Base-by-base conservation (phyloP, 176 grass and related monocot species). In the Carex pumila region DNA sequence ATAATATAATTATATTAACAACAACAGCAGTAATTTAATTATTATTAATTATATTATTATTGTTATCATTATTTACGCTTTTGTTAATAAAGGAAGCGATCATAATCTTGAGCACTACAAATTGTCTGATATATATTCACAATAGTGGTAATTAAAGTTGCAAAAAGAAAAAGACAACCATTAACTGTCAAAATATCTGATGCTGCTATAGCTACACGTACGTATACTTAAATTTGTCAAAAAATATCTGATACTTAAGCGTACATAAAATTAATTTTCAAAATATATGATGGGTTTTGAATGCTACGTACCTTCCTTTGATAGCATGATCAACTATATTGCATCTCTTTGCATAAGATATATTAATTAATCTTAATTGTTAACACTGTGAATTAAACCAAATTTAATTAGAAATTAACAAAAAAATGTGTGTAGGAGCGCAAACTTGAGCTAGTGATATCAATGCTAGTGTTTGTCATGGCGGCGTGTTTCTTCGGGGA, bases 401-500 rank as follows among this genome's bases (percentile, higher is more conserved):
- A 13, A 68, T 49, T 71, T 56, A 34, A 66, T n/a, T 11, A 39
- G 18, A 14, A 84, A n/a, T n/a, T n/a, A n/a, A 59, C 45, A 41
- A 85, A n/a, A 52, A 41, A 5, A 25, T 34, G 3, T 18, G 4
- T 11, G 5, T 78, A 94, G 94, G 85, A 85, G 58, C 36, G 87
- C 70, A 97, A 97, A 79, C 60, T 97, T 64, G 94, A 97, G 85
- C 29, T 97, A 17, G 55, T 85, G 13, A 87, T 93, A 72, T 82
- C 87, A 45, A 36, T 85, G 15, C 71, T 97, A 71, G 86, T 97
- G 60, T 81, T 94, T 6, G 80, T 88, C 34, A 88, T 97, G 86
- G 86, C 90, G 6, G 65, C 87, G 22, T 97, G 90, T 79, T 94
- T 91, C 82, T 97, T 94, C 64, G 75, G 87, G 30, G 90, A 97